Evolutionary conservation across 164 flowering plant genomes (phyloP).

Genomic region (Warburgia ugandensis): DNA sequence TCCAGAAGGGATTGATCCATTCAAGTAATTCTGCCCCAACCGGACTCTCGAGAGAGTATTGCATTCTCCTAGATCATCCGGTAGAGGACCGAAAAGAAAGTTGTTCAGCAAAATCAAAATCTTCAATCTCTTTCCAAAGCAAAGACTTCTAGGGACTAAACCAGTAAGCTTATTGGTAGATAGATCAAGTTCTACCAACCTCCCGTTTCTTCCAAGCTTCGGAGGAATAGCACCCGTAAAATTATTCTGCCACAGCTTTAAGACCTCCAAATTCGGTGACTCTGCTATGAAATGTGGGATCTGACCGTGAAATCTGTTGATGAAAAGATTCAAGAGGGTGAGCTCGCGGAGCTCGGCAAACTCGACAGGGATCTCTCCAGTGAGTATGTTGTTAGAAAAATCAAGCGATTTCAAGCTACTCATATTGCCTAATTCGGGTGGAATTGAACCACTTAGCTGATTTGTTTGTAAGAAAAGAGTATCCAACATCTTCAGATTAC

Average conservation of each 20-base stretch:
- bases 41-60: slow-evolving; percentile 38
- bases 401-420: slow-evolving; percentile 47
- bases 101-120: slow-evolving; percentile 48
- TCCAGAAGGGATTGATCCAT: slow-evolving; percentile 46
- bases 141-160: slow-evolving; percentile 36
- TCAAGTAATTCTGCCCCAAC: slow-evolving; percentile 48
- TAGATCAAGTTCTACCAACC: slow-evolving; percentile 37
- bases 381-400: slow-evolving; percentile 51
- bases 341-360: slow-evolving; percentile 36
- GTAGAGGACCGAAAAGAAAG: slow-evolving; percentile 56
- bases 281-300: slow-evolving; percentile 46
- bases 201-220: slow-evolving; percentile 27
- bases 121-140: slow-evolving; percentile 37
- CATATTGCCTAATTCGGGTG: slow-evolving; percentile 43
- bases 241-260: slow-evolving; percentile 64
- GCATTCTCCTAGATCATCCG: slow-evolving; percentile 51
- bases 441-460: slow-evolving; percentile 44
- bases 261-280: slow-evolving; percentile 48
- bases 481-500: slow-evolving; percentile 41
- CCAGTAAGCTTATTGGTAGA: slow-evolving; percentile 65
- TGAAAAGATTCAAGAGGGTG: slow-evolving; percentile 34
- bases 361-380: slow-evolving; percentile 53
- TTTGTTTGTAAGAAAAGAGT: slow-evolving; percentile 55
- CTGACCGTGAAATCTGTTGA: slow-evolving; percentile 42
- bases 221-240: slow-evolving; percentile 35